Evolutionary conservation across 768 basidiomycete genomes (phyloP), one percentile per base, ranked within the genome.

Genomic region (Cubamyces lactineus): DNA sequence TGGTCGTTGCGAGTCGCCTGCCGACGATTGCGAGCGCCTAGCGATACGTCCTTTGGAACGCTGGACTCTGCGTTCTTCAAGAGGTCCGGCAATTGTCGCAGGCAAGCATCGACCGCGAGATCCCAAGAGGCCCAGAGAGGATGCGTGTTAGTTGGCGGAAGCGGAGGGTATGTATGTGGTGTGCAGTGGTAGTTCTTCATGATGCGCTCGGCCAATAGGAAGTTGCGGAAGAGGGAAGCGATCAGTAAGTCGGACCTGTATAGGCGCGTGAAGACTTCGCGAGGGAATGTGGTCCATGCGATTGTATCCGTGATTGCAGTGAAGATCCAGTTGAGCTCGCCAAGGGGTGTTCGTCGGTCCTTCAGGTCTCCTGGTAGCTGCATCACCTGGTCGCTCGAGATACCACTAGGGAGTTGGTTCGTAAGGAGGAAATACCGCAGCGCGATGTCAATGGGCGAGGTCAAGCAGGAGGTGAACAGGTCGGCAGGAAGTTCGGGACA

Each of bases 251-350:
- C 97, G 56, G 95, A 96, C 46, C 97, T 84, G 74, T 98, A 98
- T 24, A 98, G 77, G 39, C 94, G 86, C 17, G 94, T 95, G 76
- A 99, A 98, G 3, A 93, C 84, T 40, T 97, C 95, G 48, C 89
- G 85, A 41, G 95, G 90, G 73, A 99, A 96, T 2, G 94, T 92
- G 15, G 96, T 96, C 97, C 97, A 99, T 7, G 97, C 97, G 64
- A 99, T 98, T 9, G 97, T 98, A 76, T 99, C 97, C 16, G 97
- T 98, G 58, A 99, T 92, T 38, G 96, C 94, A 1, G 95, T 98
- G 77, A 98, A 98, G 65, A 98, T 98, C 97, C 97, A 99, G 72
- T 96, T 97, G n/a, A 99, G 84, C 76, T 99, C 97, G 53, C 97
- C 97, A 0, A 99, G 80, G 1, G 97, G 96, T 0, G 97, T 98